phyloP scores from a whole-genome alignment of 768 basidiomycete genomes.

The Rhizopogon vinicolor region DNA sequence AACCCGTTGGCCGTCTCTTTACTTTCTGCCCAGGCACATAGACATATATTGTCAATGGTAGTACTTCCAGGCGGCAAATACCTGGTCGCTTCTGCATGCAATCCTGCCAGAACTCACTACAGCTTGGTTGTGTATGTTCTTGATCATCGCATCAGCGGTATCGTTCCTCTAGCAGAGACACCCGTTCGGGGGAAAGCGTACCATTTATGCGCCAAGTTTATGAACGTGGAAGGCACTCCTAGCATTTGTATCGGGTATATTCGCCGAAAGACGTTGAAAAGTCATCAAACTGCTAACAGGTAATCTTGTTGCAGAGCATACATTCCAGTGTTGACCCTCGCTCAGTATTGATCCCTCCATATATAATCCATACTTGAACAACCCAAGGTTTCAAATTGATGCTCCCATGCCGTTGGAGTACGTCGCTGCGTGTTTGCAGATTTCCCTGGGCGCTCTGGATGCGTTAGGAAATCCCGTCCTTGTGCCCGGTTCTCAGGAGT shows the following conservation, averaged over 20 bases:
- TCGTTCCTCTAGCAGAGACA: conserved; percentile 44
- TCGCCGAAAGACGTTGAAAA: conserved; percentile 28
- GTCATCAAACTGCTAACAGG: conserved; percentile 3
- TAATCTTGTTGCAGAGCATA: neutral
- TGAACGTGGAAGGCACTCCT: conserved; percentile 35
- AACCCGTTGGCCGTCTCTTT: conserved; percentile 28
- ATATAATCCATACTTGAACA: conserved; percentile 27
- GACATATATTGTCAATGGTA: conserved; percentile 47
- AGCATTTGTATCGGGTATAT: conserved; percentile 58
- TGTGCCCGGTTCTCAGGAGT: conserved; percentile 32
- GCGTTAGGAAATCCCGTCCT: conserved; percentile 37
- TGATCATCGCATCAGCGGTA: conserved; percentile 43
- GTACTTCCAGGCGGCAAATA: conserved; percentile 66
- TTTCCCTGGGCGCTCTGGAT: conserved; percentile 41
- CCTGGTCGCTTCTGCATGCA: conserved; percentile 55
- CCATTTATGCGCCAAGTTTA: conserved; percentile 56
- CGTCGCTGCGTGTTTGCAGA: conserved; percentile 38
- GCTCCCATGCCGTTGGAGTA: conserved; percentile 39
- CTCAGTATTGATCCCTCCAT: conserved; percentile 24
- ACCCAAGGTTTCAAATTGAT: conserved; percentile 35
- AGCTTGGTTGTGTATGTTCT: conserved; percentile 50
- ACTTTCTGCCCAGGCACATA: conserved; percentile 21
- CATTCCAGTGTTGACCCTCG: conserved; percentile 6
- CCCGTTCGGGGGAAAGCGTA: conserved; percentile 49
- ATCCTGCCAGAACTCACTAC: conserved; percentile 38